Percentiles rank a stretch among this genome's conserved stretches.
These are phyloP conservation scores for Penicillium psychrofluorescens DNA, from an alignment of 495 filamentous ascomycete species.

Conservation along the genomic window DNA sequence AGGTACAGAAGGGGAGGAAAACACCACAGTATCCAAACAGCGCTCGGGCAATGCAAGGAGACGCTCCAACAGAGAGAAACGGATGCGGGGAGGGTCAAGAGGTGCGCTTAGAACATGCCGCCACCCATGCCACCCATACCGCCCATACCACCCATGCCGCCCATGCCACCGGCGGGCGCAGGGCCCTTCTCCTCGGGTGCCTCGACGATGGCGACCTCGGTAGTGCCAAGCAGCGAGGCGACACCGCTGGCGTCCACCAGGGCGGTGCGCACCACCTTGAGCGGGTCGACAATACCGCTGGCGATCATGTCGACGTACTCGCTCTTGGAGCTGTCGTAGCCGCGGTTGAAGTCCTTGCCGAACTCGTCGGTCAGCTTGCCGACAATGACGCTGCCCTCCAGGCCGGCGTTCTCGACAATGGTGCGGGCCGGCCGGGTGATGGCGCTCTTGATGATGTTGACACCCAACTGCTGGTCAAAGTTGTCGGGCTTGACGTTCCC, in stretches of 20 bases:
- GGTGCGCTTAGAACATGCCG: constrained; percentile 40
- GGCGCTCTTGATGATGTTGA: constrained; percentile 92
- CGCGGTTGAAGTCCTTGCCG: constrained; percentile 91
- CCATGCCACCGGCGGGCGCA: constrained; percentile 46
- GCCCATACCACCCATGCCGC: constrained; percentile 61
- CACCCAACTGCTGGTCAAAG: constrained; percentile 98
- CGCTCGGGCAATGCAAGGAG: constrained; percentile 38
- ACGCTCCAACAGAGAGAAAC: constrained; percentile 20
- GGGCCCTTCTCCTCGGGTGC: constrained; percentile 85
- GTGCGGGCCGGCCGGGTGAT: constrained; percentile 90
- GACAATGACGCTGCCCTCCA: constrained; percentile 92
- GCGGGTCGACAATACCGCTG: constrained; percentile 92
- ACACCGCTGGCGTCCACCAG: constrained; percentile 94
- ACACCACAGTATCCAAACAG: constrained; percentile 20
- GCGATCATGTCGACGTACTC: constrained; percentile 98
- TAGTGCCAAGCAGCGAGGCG: constrained; percentile 93
- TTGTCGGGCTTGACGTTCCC: constrained; percentile 76
- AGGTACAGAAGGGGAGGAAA: constrained; percentile 17
- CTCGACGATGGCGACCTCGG: constrained; percentile 95
- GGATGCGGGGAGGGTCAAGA: constrained; percentile 12
- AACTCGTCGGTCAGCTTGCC: constrained; percentile 97
- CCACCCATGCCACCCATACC: constrained; percentile 60
- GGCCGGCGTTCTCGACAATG: constrained; percentile 96
- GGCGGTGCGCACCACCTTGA: constrained; percentile 97
- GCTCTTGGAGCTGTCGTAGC: constrained; percentile 90